These are phyloP conservation scores for Boletus subparvulus DNA, from an alignment of 768 basidiomycete species.

Conservation along the genomic window DNA sequence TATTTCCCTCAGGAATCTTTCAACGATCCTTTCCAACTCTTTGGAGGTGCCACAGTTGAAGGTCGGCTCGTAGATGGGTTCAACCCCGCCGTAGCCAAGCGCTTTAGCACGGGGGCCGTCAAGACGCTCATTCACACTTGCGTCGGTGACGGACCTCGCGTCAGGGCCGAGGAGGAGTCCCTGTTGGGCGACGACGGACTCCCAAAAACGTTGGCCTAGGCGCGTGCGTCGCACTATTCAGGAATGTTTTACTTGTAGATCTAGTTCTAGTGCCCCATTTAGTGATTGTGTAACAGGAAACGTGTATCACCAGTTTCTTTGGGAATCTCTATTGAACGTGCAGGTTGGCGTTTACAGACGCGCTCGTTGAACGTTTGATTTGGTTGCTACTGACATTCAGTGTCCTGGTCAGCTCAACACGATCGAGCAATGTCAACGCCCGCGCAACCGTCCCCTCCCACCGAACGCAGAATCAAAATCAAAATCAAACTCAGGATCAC, in stretches of 20 bases:
- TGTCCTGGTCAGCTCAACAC: too few relatives aligned
- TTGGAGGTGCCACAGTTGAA: slow-evolving; percentile 42
- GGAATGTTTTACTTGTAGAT: neutral
- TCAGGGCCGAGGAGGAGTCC: slow-evolving; percentile 58
- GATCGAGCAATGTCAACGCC: neutral
- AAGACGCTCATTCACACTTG: slow-evolving; percentile 89
- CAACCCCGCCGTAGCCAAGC: slow-evolving; percentile 73
- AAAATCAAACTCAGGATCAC: too few relatives aligned
- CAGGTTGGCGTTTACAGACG: neutral
- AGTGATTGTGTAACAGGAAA: neutral
- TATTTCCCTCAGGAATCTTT: slow-evolving; percentile 89
- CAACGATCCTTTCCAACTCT: slow-evolving; percentile 72
- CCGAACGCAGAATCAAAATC: too few relatives aligned
- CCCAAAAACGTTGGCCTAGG: slow-evolving; percentile 53
- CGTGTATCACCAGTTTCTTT: slow-evolving; percentile 7
- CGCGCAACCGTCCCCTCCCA: neutral
- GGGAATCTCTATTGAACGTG: neutral
- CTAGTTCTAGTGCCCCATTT: neutral
- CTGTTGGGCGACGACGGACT: slow-evolving; percentile 69
- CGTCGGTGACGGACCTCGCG: slow-evolving; percentile 89
- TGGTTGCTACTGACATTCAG: too few relatives aligned
- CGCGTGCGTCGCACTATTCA: neutral
- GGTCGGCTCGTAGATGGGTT: slow-evolving; percentile 68
- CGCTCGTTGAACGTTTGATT: neutral
- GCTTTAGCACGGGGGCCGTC: slow-evolving; percentile 73